Conservation (phyloP, 441 rosid genomes). For the Biscutella auriculata region DNA sequence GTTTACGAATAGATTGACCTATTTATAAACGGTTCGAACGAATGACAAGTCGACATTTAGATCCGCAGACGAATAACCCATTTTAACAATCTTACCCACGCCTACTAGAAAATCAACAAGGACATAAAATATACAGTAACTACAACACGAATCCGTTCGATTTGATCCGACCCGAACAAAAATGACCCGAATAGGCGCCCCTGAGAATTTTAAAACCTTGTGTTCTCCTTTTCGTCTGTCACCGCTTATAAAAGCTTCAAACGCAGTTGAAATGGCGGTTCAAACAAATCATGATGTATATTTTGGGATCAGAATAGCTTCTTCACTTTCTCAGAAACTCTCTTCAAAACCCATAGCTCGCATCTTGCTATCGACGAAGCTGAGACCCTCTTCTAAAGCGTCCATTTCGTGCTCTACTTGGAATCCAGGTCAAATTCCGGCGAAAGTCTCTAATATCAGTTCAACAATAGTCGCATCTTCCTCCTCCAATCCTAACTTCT, state of each 20-base stretch:
- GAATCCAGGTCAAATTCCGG: neutral
- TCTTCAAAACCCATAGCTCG: conserved; percentile 12
- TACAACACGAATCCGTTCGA: neutral
- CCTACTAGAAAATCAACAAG: too few species aligned
- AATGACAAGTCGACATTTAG: too few species aligned
- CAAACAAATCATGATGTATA: conserved; percentile 8
- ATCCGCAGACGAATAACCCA: too few species aligned
- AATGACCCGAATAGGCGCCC: conserved; percentile 3
- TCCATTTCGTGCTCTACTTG: conserved; percentile 10
- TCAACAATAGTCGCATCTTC: conserved; percentile 22
- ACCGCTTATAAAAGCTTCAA: conserved; percentile 6
- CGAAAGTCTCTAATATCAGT: neutral
- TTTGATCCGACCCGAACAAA: neutral
- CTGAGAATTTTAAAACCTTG: conserved; percentile 5
- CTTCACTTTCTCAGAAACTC: conserved; percentile 18
- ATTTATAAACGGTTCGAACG: too few species aligned
- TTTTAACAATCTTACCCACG: too few species aligned
- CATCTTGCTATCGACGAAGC: conserved; percentile 13
- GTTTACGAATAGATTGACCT: too few species aligned
- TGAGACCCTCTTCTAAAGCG: neutral
- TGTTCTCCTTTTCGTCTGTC: neutral
- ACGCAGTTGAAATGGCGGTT: conserved; percentile 20
- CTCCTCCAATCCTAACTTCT: conserved; percentile 14
- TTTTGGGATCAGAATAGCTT: conserved; percentile 15
- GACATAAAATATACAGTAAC: neutral